phyloP scores from a whole-genome alignment of 805 yeast species.

The Nakazawaea wyomingensis region DNA sequence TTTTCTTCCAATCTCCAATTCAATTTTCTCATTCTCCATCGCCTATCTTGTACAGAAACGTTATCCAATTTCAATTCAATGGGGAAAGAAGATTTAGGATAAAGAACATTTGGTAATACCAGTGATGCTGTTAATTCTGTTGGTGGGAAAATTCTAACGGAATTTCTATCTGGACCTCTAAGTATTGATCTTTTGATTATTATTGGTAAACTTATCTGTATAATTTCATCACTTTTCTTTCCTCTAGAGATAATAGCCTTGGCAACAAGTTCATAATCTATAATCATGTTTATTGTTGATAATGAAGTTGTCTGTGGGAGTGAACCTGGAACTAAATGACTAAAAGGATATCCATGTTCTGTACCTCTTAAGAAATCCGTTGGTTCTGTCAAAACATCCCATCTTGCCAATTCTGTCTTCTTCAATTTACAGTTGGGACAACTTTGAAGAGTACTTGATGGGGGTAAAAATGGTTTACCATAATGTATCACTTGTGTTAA shows the following conservation, averaged over 20 bases:
- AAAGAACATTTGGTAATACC: slow-evolving; percentile 80
- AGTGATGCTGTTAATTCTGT: slow-evolving; percentile 86
- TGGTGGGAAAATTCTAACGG: slow-evolving; percentile 91
- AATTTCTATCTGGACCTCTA: slow-evolving; percentile 79
- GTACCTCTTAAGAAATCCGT: slow-evolving; percentile 56
- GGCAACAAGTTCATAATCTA: slow-evolving; percentile 77
- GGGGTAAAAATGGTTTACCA: slow-evolving; percentile 61
- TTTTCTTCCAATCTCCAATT: slow-evolving; percentile 87
- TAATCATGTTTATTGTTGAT: slow-evolving; percentile 39
- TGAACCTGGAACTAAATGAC: slow-evolving; percentile 82
- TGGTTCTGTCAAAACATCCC: slow-evolving; percentile 73
- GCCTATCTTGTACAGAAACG: slow-evolving; percentile 46
- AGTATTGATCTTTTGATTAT: slow-evolving; percentile 72
- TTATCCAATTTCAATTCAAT: slow-evolving; percentile 80
- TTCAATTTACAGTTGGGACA: slow-evolving; percentile 58
- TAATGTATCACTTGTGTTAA: slow-evolving; percentile 68
- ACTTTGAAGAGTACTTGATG: slow-evolving; percentile 38
- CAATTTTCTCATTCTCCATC: slow-evolving; percentile 92
- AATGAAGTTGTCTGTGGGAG: slow-evolving; percentile 82
- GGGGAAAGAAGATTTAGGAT: slow-evolving; percentile 83
- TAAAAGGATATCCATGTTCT: slow-evolving; percentile 85
- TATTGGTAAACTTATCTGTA: slow-evolving; percentile 54
- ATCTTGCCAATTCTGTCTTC: slow-evolving; percentile 64
- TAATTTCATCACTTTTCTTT: slow-evolving; percentile 29
- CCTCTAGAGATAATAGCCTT: slow-evolving; percentile 18